These are phyloP conservation scores for Eucalyptus lansdowneana DNA, from an alignment of 345 rosid genomes.

Conservation along the genomic window DNA sequence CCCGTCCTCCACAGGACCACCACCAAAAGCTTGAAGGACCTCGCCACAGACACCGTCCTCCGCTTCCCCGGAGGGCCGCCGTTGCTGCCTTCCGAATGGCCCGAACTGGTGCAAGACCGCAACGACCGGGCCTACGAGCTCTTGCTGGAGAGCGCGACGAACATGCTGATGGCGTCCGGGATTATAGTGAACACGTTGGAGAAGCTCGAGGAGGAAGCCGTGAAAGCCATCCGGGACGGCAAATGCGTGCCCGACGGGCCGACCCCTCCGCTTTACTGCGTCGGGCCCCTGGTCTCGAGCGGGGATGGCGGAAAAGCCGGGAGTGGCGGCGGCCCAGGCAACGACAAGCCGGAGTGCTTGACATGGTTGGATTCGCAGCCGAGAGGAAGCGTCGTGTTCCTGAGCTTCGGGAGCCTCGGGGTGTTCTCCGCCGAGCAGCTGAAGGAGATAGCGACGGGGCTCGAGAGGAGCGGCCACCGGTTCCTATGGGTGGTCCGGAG, in stretches of 20 bases:
- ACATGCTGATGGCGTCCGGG: too few species aligned
- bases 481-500: constrained; percentile 39
- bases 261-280: not conserved
- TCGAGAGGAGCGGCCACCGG: constrained; percentile 23
- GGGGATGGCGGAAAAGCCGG: not conserved
- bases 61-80: too few species aligned
- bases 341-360: not conserved
- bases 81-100: accelerated
- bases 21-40: too few species aligned
- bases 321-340: not conserved
- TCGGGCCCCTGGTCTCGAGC: not conserved
- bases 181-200: not conserved
- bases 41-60: too few species aligned
- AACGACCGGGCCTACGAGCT: not conserved
- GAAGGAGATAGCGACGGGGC: constrained; percentile 28
- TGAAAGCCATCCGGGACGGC: not conserved
- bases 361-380: constrained; percentile 34
- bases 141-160: too few species aligned
- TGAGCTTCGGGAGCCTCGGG: constrained; percentile 40
- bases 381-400: constrained; percentile 12
- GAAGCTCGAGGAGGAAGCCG: not conserved
- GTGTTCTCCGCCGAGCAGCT: constrained; percentile 14
- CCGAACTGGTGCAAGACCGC: too few species aligned
- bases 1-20: too few species aligned
- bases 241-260: not conserved